Base-by-base conservation (phyloP, 768 basidiomycete species). In the Pulveroboletus sp. region DNA sequence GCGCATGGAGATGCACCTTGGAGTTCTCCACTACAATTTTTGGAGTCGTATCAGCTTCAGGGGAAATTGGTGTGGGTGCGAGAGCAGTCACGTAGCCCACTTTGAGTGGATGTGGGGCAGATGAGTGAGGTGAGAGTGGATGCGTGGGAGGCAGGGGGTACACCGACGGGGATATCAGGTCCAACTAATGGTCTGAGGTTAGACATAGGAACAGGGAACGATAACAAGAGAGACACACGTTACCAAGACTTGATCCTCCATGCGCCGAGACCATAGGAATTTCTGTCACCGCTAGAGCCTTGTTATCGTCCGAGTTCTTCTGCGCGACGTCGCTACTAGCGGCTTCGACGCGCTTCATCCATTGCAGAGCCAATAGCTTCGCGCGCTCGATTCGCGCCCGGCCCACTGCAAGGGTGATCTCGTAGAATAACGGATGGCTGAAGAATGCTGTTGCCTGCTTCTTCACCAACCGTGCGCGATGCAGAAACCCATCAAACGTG, bases 361-460 rank as follows among this genome's bases (percentile, higher is more conserved):
- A 58, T 16, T 65, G 51, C 9, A 72, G 40, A 3, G 65, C 65
- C 11, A 6, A 24, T 0, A 8, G 12, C 1, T 40, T 51, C 8
- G 40, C 29, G n/a, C 29, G 40, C 6, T 46, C 41, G 7, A 51
- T 8, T 6, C 48, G 52, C 2, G 33, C 45, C 2, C 66, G 47
- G 12, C 55, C 51, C 2, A 5, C 2, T 1, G 43, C 59, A 3
- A 55, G 16, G 0, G 59, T 57, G 5, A 80, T 62, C 43, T 81
- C 78, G 34, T 74, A 57, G 39, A 77, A 72, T 21, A 81, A 59
- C 2, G 79, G 81, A 47, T 80, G 74, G 1, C 57, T 63, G 0
- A 75, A 54, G n/a, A 61, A 60, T 2, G 51, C 50, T 6, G 52
- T 54, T 1, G 72, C 58, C 49, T 77, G 74, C 20, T 61, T 57